phyloP scores from a whole-genome alignment of 2,329 filamentous ascomycete species.

The Fusarium robinianum region DNA sequence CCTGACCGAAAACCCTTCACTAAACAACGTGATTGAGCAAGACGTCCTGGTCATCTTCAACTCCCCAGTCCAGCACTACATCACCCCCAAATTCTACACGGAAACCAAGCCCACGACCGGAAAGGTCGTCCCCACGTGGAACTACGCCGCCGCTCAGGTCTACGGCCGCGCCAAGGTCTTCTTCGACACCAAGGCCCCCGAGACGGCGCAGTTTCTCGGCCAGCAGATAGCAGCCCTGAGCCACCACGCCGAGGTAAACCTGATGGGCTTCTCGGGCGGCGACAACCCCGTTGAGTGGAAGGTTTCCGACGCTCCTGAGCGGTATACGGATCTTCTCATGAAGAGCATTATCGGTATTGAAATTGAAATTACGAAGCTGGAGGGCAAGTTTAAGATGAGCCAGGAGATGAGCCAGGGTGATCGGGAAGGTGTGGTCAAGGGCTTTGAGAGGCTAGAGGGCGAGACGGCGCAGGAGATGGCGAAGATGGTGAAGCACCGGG shows the following conservation, averaged over 20 bases:
- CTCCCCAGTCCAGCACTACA: conserved; percentile 61
- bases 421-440: conserved; percentile 58
- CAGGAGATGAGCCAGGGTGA: conserved; percentile 61
- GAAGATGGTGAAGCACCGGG: conserved; percentile 39
- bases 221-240: conserved; percentile 59
- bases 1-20: conserved; percentile 16
- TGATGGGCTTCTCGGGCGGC: conserved; percentile 59
- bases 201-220: conserved; percentile 51
- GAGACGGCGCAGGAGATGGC: conserved; percentile 41
- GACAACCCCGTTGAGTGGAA: conserved; percentile 53
- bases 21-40: conserved; percentile 45
- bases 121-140: conserved; percentile 74
- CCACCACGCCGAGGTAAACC: conserved; percentile 51
- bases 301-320: conserved; percentile 59
- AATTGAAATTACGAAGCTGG: conserved; percentile 57
- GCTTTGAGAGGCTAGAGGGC: conserved; percentile 50
- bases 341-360: conserved; percentile 66
- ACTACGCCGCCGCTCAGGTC: conserved; percentile 67
- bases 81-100: conserved; percentile 70
- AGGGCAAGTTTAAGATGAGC: conserved; percentile 70
- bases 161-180: conserved; percentile 63
- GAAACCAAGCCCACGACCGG: conserved; percentile 66
- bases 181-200: conserved; percentile 51
- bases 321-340: conserved; percentile 60
- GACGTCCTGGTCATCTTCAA: conserved; percentile 69